phyloP scores from a whole-genome alignment of 352 stramenopile genomes.

The Phytophthora uliginosa region DNA sequence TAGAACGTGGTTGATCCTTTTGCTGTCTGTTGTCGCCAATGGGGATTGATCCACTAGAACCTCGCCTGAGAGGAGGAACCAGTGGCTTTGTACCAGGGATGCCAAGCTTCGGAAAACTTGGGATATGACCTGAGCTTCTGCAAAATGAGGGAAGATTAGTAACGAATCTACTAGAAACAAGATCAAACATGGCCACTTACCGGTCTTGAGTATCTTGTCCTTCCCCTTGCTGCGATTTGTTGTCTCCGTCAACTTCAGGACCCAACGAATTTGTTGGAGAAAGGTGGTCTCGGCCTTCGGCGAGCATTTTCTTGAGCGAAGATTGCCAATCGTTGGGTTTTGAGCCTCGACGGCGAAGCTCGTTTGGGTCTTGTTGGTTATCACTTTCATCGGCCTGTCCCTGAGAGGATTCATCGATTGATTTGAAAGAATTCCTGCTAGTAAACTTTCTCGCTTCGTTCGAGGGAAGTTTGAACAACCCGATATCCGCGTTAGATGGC shows the following conservation, averaged over 20 bases:
- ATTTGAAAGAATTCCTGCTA: background rate
- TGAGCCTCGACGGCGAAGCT: slow-evolving; percentile 13
- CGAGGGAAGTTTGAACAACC: slow-evolving; percentile 10
- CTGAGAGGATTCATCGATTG: slow-evolving; percentile 12
- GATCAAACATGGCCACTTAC: slow-evolving; percentile 1
- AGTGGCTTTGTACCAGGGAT: slow-evolving; percentile 62
- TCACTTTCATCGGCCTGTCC: background rate
- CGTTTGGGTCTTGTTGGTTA: slow-evolving; percentile 28
- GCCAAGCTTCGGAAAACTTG: slow-evolving; percentile 63
- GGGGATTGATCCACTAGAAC: slow-evolving; percentile 25
- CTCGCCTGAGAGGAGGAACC: slow-evolving; percentile 38
- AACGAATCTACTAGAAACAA: background rate
- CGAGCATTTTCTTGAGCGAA: slow-evolving; percentile 69
- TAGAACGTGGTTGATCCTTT: slow-evolving; percentile 21
- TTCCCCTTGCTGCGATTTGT: slow-evolving; percentile 13
- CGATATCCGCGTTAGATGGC: slow-evolving; percentile 16
- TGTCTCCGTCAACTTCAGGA: slow-evolving; percentile 14
- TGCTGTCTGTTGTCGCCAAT: slow-evolving; percentile 12
- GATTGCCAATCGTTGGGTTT: slow-evolving; percentile 59
- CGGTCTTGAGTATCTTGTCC: slow-evolving; percentile 7
- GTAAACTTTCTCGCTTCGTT: slow-evolving; percentile 17
- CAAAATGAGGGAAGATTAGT: background rate
- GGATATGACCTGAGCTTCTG: slow-evolving; percentile 25
- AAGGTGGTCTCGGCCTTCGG: slow-evolving; percentile 41
- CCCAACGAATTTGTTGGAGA: slow-evolving; percentile 1